Evolutionary conservation across 192 early-diverging fungal species (phyloP).

Genomic region (Linnemannia schmuckeri): DNA sequence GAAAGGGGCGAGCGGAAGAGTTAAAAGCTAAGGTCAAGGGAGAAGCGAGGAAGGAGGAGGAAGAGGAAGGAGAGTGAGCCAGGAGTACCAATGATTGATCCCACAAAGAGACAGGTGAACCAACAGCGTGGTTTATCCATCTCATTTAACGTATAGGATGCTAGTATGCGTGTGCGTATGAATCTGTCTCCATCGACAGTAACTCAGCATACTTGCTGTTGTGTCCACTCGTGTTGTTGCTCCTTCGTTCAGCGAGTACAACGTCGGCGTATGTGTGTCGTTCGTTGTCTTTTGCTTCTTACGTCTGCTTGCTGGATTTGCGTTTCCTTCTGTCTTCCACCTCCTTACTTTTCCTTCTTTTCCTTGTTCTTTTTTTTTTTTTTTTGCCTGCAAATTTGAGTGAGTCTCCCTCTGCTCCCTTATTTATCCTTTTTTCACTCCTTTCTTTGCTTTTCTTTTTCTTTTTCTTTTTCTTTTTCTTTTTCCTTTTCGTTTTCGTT

Average conservation of each 20-base stretch:
- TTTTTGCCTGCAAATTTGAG: neutral
- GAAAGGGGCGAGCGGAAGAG: too few relatives aligned
- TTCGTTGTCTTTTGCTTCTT: neutral
- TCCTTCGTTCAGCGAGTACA: too few relatives aligned
- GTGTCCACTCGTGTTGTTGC: too few relatives aligned
- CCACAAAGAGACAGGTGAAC: too few relatives aligned
- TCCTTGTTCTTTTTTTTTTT: neutral
- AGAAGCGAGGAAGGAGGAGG: too few relatives aligned
- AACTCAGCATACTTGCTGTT: too few relatives aligned
- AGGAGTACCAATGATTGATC: too few relatives aligned
- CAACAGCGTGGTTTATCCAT: neutral
- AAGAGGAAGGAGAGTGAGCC: too few relatives aligned
- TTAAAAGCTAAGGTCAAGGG: too few relatives aligned
- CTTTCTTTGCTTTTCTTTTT: neutral
- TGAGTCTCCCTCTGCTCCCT: neutral
- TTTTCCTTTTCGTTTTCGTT: neutral
- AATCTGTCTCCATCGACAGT: too few relatives aligned
- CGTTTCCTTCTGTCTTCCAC: neutral
- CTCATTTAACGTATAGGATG: neutral
- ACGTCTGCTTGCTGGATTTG: neutral
- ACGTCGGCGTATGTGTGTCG: neutral
- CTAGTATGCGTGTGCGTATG: too few relatives aligned
- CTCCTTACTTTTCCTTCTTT: neutral
- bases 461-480: neutral
- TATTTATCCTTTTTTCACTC: neutral